These are phyloP conservation scores for Adansonia madagascariensis DNA, from an alignment of 441 rosid genomes.

Conservation along the genomic window DNA sequence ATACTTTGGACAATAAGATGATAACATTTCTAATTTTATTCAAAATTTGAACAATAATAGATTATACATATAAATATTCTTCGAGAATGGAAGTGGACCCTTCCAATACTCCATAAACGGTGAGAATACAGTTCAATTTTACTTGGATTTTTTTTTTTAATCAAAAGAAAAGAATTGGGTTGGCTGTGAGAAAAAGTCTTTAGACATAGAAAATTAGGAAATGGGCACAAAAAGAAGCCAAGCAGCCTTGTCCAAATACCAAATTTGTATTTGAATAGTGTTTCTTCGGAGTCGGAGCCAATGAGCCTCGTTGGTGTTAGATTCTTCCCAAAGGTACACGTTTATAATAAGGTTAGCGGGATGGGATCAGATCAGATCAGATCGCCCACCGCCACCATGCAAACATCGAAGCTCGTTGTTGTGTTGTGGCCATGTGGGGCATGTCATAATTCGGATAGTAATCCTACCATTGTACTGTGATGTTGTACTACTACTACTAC, in stretches of 20 bases:
- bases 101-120: not conserved
- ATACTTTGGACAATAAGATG: constrained; percentile 31
- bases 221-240: not conserved
- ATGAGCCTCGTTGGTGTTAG: constrained; percentile 10
- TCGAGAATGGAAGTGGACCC: constrained; percentile 25
- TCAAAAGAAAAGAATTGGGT: not conserved
- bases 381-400: not conserved
- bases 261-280: not conserved
- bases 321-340: constrained; percentile 17
- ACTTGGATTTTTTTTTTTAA: not conserved
- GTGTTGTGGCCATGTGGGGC: not conserved
- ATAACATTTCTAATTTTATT: not conserved
- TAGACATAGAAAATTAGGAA: not conserved
- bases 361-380: not conserved
- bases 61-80: constrained; percentile 11
- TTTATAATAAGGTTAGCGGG: not conserved
- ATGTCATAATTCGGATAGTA: not conserved
- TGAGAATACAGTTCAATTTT: not conserved
- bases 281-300: not conserved
- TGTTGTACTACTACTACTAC: not conserved
- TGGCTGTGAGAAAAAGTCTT: not conserved
- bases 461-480: not conserved
- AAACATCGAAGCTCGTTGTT: not conserved
- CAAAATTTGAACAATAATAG: not conserved
- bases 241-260: not conserved